Base-by-base conservation (phyloP, 495 filamentous ascomycete genomes). In the Penicillium odoratum region DNA sequence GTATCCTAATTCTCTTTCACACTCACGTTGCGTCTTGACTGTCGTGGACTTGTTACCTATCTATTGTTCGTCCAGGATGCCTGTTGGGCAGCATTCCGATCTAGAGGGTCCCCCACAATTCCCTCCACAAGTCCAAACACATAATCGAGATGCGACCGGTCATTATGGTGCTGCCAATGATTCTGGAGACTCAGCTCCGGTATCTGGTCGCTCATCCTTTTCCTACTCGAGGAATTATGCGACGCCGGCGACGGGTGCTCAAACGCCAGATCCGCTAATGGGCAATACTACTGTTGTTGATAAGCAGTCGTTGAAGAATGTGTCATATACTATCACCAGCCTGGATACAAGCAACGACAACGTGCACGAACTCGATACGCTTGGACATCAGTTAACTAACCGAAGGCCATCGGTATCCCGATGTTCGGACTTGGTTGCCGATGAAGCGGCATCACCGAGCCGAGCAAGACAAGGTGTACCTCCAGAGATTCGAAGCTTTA, bases 231-330 rank as follows among this genome's bases (percentile, higher is more conserved):
- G 57, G 26, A 58, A 51, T 15, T 65, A 60, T 33, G 55, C 59
- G 8, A 68, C 66, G 2, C 66, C 66, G 30, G 66, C 58, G 46
- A 68, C 63, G 47, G 63, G 63, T 29, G 56, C 66, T 4, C 57
- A 66, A 59, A 66, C 66, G 5, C 66, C 66, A 16, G 66, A 68
- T 42, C 63, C 63, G 21, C 46, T 68, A 6, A 44, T 68, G 51
- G 63, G 60, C 1, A 53, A 57, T 25, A 52, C 33, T 18, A 56
- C 34, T 8, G 38, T 44, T 6, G 46, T 66, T 31, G 60, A 63
- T 43, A 63, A 61, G 38, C 26, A 63, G 6, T 56, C 63, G 3
- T 51, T 66, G 1, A 48, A 65, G 6, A 58, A 62, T 11, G 51
- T 63, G 9, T 56, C 52, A 4, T 40, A 60, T 3, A 56, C 65